Conservation (phyloP, 2,329 filamentous ascomycete species). For the Penicillium sp. region DNA sequence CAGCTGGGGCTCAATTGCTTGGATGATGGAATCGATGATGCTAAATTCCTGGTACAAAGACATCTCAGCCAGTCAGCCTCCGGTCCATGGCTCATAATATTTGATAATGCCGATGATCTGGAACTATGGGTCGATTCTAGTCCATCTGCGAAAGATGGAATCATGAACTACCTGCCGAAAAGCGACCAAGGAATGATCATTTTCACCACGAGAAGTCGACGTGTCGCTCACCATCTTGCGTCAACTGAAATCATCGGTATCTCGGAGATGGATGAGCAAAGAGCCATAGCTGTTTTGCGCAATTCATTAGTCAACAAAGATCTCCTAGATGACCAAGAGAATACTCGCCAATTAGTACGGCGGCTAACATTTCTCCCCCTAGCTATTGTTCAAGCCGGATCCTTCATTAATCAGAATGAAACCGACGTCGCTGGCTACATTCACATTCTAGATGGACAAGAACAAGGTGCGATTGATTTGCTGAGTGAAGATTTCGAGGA, state of each 20-base stretch:
- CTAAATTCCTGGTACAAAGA: conserved; percentile 12
- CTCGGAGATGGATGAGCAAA: conserved; percentile 16
- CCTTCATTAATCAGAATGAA: conserved; percentile 34
- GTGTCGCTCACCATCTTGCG: conserved; percentile 24
- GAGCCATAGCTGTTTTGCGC: conserved; percentile 17
- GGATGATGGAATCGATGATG: conserved; percentile 7
- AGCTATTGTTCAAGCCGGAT: conserved; percentile 36
- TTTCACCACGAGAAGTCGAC: conserved; percentile 35
- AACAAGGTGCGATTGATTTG: conserved; percentile 25
- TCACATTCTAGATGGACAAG: conserved; percentile 26
- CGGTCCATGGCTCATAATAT: conserved; percentile 32
- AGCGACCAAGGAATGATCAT: conserved; percentile 30
- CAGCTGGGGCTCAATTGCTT: conserved; percentile 6
- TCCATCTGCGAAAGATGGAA: not conserved
- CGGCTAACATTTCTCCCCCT: conserved; percentile 34
- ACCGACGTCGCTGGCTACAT: conserved; percentile 16
- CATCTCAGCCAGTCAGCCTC: conserved; percentile 16
- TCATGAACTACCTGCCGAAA: conserved; percentile 21
- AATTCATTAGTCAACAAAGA: conserved; percentile 19
- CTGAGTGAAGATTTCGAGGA: conserved; percentile 37
- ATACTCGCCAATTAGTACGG: conserved; percentile 17
- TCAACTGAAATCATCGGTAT: conserved; percentile 22
- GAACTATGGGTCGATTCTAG: conserved; percentile 21
- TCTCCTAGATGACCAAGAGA: conserved; percentile 18
- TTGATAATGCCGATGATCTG: conserved; percentile 37